Conservation (phyloP, 306 rosid genomes). For the Trifolium pratense region DNA sequence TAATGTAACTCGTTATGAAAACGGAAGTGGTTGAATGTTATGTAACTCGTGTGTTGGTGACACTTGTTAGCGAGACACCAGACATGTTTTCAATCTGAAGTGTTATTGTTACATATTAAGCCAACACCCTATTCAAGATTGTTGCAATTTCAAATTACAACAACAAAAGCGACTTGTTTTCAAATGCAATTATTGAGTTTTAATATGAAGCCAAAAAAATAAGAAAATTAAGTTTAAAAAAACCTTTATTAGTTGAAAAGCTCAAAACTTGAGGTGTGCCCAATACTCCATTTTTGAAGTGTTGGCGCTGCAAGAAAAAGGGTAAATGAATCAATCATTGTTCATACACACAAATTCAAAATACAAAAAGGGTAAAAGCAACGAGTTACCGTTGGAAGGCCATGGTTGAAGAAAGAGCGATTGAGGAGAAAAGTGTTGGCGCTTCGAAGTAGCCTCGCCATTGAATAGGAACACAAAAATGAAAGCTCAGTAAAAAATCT, state of each 20-base stretch:
- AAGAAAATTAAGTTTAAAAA: slow-evolving; percentile 12
- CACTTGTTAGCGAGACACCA: too few relatives aligned
- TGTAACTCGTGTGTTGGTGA: too few relatives aligned
- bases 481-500: too few relatives aligned
- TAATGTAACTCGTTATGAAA: too few relatives aligned
- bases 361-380: background rate
- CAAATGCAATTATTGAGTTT: background rate
- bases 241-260: slow-evolving; percentile 75
- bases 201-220: background rate
- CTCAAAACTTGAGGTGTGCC: slow-evolving; percentile 55
- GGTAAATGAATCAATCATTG: slow-evolving; percentile 17
- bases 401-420: slow-evolving; percentile 53
- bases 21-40: background rate
- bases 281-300: slow-evolving; percentile 52
- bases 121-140: slow-evolving; percentile 3
- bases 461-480: slow-evolving; percentile 28
- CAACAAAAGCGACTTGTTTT: slow-evolving; percentile 1
- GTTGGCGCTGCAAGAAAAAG: slow-evolving; percentile 57
- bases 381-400: slow-evolving; percentile 41
- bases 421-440: slow-evolving; percentile 52
- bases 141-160: background rate
- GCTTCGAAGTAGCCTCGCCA: slow-evolving; percentile 81
- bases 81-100: background rate
- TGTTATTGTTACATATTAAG: background rate
- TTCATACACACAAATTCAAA: background rate